These are phyloP conservation scores for Hippophae rhamnoides DNA, from an alignment of 306 rosid species.

Conservation along the genomic window DNA sequence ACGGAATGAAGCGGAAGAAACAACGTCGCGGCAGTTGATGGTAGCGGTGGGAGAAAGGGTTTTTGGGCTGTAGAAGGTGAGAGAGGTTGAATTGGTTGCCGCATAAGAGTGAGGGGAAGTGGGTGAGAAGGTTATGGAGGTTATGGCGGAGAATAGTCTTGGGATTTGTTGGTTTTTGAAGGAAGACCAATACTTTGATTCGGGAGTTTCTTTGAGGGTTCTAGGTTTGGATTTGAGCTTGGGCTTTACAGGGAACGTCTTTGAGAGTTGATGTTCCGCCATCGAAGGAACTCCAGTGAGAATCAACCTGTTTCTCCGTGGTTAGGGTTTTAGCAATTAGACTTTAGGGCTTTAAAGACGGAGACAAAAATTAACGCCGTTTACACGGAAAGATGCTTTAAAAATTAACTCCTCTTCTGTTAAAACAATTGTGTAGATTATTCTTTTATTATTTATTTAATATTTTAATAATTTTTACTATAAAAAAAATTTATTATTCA, in stretches of 20 bases:
- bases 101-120: constrained; percentile 42
- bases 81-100: constrained; percentile 58
- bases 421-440: too few species aligned
- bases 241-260: constrained; percentile 49
- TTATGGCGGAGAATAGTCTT: constrained; percentile 40
- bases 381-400: too few species aligned
- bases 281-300: constrained; percentile 19
- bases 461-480: too few species aligned
- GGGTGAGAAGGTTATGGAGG: constrained; percentile 62
- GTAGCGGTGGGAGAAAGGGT: constrained; percentile 39
- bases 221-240: constrained; percentile 63
- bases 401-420: too few species aligned
- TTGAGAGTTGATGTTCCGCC: constrained; percentile 43
- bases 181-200: constrained; percentile 85
- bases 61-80: constrained; percentile 42
- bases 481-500: too few species aligned
- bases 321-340: constrained; percentile 26
- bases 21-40: constrained; percentile 58
- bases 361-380: too few species aligned
- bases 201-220: constrained; percentile 44
- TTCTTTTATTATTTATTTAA: too few species aligned
- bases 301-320: neutral
- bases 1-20: constrained; percentile 65
- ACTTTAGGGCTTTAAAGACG: neutral
- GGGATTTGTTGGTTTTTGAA: constrained; percentile 60